phyloP scores from a whole-genome alignment of 352 stramenopile species.

The Phytophthora macrochlamydospora region DNA sequence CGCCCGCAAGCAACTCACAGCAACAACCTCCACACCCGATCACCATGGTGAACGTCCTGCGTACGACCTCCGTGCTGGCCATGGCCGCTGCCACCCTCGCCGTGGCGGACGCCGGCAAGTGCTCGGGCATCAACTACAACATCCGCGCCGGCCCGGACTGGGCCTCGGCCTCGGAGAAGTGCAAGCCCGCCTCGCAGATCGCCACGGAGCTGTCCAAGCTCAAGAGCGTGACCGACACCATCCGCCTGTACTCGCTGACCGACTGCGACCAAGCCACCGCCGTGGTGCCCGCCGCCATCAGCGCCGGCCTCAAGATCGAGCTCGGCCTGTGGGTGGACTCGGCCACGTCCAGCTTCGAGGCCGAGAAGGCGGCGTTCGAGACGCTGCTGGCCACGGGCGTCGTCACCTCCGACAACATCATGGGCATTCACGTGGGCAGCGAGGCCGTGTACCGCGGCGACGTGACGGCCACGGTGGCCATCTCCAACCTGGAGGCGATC shows the following conservation, averaged over 20 bases:
- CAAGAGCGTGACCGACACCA: slow-evolving; percentile 49
- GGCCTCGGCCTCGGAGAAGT: slow-evolving; percentile 51
- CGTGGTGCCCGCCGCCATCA: slow-evolving; percentile 45
- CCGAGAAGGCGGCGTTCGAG: slow-evolving; percentile 52
- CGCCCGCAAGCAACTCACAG: not conserved
- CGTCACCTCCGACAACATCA: slow-evolving; percentile 45
- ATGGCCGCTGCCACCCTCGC: slow-evolving; percentile 29
- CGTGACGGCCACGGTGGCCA: slow-evolving; percentile 42
- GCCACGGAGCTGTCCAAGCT: slow-evolving; percentile 50
- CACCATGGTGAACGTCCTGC: slow-evolving; percentile 43
- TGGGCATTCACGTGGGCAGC: slow-evolving; percentile 70
- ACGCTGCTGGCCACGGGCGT: slow-evolving; percentile 45
- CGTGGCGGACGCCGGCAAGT: slow-evolving; percentile 38
- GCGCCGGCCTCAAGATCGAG: slow-evolving; percentile 52
- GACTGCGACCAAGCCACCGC: slow-evolving; percentile 54
- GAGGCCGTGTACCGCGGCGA: slow-evolving; percentile 73
- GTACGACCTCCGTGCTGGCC: slow-evolving; percentile 29
- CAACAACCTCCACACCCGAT: not conserved
- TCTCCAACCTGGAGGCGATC: slow-evolving; percentile 63
- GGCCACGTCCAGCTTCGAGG: slow-evolving; percentile 37
- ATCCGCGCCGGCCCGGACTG: slow-evolving; percentile 62
- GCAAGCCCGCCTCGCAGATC: slow-evolving; percentile 58
- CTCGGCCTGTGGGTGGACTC: slow-evolving; percentile 63
- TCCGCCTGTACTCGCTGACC: slow-evolving; percentile 58
- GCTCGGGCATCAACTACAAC: slow-evolving; percentile 79